phyloP scores from a whole-genome alignment of 1,284 basidiomycete species.

The Leccinum fuscescens region DNA sequence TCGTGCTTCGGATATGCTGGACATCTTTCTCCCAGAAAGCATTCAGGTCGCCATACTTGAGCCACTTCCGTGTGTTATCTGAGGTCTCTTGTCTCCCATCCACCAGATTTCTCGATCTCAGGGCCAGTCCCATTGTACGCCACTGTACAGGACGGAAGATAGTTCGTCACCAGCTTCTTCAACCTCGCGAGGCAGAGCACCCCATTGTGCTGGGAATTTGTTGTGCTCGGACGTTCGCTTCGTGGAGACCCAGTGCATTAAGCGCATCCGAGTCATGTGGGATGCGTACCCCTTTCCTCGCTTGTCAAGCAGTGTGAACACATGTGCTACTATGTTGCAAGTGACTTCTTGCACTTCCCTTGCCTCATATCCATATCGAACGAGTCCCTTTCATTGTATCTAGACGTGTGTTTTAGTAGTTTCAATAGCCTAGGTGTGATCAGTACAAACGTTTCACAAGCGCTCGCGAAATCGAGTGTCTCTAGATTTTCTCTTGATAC shows the following conservation, averaged over 20 bases:
- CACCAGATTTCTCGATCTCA: no score
- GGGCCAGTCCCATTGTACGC: slow-evolving; percentile 34
- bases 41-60: slow-evolving; percentile 13
- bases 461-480: slow-evolving; percentile 42
- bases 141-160: slow-evolving; percentile 63
- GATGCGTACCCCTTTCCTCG: slow-evolving; percentile 44
- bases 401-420: neutral
- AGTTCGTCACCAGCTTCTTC: slow-evolving; percentile 29
- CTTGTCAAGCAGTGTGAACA: neutral
- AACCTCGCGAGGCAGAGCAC: slow-evolving; percentile 29
- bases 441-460: slow-evolving; percentile 45
- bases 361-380: neutral
- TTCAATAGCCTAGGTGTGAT: neutral
- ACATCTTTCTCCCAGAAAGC: slow-evolving; percentile 16
- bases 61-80: slow-evolving; percentile 24
- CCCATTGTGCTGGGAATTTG: slow-evolving; percentile 40
- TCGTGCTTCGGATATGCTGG: slow-evolving; percentile 25
- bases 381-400: neutral
- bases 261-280: slow-evolving; percentile 42
- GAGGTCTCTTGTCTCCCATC: neutral
- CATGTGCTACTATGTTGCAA: neutral
- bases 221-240: slow-evolving; percentile 17
- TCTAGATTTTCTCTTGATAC: slow-evolving; percentile 37
- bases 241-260: slow-evolving; percentile 43
- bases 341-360: neutral